Evolutionary conservation across 306 rosid genomes (phyloP), one percentile per base, ranked within the genome.

Genomic region (Fragaria nilgerrensis): DNA sequence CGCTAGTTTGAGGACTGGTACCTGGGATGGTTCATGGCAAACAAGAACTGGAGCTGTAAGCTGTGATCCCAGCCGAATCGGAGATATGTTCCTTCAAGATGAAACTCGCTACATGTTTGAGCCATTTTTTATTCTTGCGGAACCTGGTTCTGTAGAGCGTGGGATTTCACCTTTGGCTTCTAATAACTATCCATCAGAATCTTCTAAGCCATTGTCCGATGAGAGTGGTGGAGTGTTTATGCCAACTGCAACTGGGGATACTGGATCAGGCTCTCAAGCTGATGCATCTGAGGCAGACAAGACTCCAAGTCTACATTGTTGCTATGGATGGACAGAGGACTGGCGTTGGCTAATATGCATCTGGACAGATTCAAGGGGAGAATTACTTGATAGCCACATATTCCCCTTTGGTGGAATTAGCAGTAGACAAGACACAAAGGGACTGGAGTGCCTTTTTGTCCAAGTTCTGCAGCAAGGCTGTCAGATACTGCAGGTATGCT

Each of bases 281-380:
- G 97, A 90, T 86, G 96, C 89, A 72, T 83, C 90, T 37, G 97
- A 94, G 68, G 56, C 80, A 45, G 97, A 92, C 75, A 95, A 88
- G 91, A 74, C 67, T 83, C 90, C 96, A n/a, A 95, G 97, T 85
- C 81, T 95, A 32, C 98, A 95, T 83, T 95, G 98, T 88, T 90
- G 97, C 91, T 95, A 95, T 75, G 98, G 98, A 74, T 95, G 98
- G 98, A 92, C 98, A 41, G 98, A 95, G 84, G 98, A 95, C 75
- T 95, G 98, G 98, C 96, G 97, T 55, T 95, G 98, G 98, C 96
- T 95, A 34, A 96, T 95, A 70, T 92, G 98, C 84, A 89, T 85
- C 79, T 95, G 98, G 98, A 95, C 98, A 47, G 98, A 95, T 85
- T 88, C 98, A 47, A 89, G 96, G 78, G 98, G 98, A 81, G 98